phyloP scores from a whole-genome alignment of 2,329 filamentous ascomycete genomes.

The Boeremia lycopersici region DNA sequence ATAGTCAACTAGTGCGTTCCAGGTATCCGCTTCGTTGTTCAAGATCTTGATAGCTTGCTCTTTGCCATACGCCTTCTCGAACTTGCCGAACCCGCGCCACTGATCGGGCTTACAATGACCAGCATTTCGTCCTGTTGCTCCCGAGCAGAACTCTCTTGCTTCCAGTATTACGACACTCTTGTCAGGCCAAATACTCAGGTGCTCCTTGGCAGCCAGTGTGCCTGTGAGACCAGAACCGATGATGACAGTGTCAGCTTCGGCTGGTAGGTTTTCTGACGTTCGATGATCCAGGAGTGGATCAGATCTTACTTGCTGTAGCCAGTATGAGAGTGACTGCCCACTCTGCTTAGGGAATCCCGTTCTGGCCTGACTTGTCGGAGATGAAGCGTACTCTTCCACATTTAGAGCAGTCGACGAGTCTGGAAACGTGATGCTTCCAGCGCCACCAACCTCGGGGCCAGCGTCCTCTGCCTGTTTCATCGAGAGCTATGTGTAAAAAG shows the following conservation, averaged over 20 bases:
- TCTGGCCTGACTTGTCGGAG: constrained; percentile 7
- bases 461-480: constrained; percentile 19
- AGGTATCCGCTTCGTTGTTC: constrained; percentile 35
- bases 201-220: constrained; percentile 28
- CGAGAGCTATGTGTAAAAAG: background rate
- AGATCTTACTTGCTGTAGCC: constrained; percentile 36
- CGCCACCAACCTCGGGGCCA: constrained; percentile 8
- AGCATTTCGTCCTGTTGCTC: constrained; percentile 37
- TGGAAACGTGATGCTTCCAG: constrained; percentile 13
- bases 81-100: constrained; percentile 34
- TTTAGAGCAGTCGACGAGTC: constrained; percentile 21
- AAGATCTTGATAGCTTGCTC: constrained; percentile 36
- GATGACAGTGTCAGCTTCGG: constrained; percentile 40
- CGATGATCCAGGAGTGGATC: constrained; percentile 35
- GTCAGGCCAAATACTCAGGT: constrained; percentile 26
- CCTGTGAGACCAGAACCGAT: constrained; percentile 43
- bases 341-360: constrained; percentile 32
- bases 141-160: constrained; percentile 39
- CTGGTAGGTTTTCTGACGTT: constrained; percentile 38
- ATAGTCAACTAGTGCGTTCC: constrained; percentile 29
- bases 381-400: constrained; percentile 26
- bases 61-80: constrained; percentile 32
- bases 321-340: constrained; percentile 35
- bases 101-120: constrained; percentile 38
- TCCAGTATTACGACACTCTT: constrained; percentile 31